Evolutionary conservation across 352 stramenopile species (phyloP), one percentile per base, ranked within the genome.

Genomic region (Phytophthora citrophthora): DNA sequence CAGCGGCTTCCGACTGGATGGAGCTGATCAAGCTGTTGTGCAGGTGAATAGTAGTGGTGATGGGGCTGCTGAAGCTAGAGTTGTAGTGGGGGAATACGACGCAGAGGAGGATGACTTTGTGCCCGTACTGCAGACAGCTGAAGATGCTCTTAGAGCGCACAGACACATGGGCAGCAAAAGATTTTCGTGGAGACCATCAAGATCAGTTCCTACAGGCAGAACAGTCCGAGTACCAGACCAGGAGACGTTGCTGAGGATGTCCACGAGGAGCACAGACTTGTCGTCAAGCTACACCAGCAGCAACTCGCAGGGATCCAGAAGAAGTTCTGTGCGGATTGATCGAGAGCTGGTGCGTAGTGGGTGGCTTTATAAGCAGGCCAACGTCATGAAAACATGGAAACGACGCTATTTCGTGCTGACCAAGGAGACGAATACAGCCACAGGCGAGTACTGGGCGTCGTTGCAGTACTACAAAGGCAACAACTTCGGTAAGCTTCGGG

Each of bases 401-500:
- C 86, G 84, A 27, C 77, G 88, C 10, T 96, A 91, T 58, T 96
- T 96, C 38, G 80, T 96, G 52, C 65, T 96, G n/a, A 77, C 88
- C 29, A 95, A 91, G 70, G 78, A 83, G 20, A 94, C 81, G 4
- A 93, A 94, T 54, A 40, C 74, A 8, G 57, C 63, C 2, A 94
- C 78, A 8, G 81, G 82, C 2, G 86, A 94, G 38, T 90, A 81
- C 40, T 88, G 77, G 55, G 86, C 86, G 1, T 88, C 76, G 6
- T 62, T 96, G 20, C 81, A 95, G 63, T 96, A 95, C 71, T 96
- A 93, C 71, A 93, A 93, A 57, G 86, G 86, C 54, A 90, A 60
- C 53, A 91, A 93, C 49, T 94, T 94, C 47, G 82, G 61, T 27
- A 92, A 93, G 40, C 53, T 94, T 6, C 85, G 88, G 7, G 83